Base-by-base conservation (phyloP, 2,329 filamentous ascomycete species). In the Fusarium guadeloupense region DNA sequence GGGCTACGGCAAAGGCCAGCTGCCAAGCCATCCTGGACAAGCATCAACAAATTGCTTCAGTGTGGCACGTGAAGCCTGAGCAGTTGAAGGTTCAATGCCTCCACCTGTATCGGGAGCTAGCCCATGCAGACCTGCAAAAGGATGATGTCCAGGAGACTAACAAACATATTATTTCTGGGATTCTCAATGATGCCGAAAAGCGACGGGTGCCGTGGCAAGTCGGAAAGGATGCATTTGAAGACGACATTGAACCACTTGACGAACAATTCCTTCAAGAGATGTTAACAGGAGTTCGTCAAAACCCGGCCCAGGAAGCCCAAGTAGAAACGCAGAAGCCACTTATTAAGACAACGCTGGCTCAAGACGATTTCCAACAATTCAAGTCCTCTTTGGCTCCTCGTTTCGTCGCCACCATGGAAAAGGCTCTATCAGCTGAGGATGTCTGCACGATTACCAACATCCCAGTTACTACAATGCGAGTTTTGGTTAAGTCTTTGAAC, bases 11-110 rank as follows among this genome's bases (percentile, higher is more conserved):
- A 23, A 59, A 54, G 30, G 21, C 7, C 1, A n/a, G 20, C 0
- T 45, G 39, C 2, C 46, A 59, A 4, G 33, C 16, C 1, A 3
- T 59, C n/a, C 0, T 54, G 4, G 39, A 54, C 0, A n/a, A 54
- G 4, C 54, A 59, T 3, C 0, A 19, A 1, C 16, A 59, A 3
- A 54, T 59, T 1, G 46, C 55, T 10, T 9, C 25, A 0, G 23
- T 10, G 4, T 59, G 54, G 46, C 34, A 59, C 20, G 42, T 54
- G 6, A 10, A 38, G 0, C 13, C 39, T 3, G 25, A 54, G 3
- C 38, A 53, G 2, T 20, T 59, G 1, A 59, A 59, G 35, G 39
- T 59, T 1, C 55, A 59, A 13, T 59, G 59, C 3, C n/a, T 59
- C 3, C 20, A 33, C 1, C 20, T 17, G 2, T 59, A 59, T 6